Evolutionary conservation across 495 filamentous ascomycete species (phyloP), one percentile per base, ranked within the genome.

Genomic region (Penicillium psychrofluorescens): DNA sequence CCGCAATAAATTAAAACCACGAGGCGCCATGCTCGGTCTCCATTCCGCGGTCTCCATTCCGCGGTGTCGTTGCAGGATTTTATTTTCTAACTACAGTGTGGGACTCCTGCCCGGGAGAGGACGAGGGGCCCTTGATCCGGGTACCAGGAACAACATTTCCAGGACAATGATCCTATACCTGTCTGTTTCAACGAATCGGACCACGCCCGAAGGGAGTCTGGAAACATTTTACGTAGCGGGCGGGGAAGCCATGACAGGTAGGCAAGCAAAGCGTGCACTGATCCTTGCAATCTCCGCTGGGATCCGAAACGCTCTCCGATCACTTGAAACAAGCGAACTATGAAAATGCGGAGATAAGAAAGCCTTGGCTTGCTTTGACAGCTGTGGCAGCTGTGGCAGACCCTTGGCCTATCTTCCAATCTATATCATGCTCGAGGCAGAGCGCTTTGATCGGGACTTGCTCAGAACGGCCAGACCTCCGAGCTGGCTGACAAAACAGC

Each of bases 211-310:
- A 22, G 22, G 2, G 22, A 22, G 2, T 22, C 22, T 22, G 22
- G 15, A 16, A 4, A 22, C 4, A 22, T 22, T 22, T 22, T 22
- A 22, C 22, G 6, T 22, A 22, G 22, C 4, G 22, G 22, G 22
- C 22, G 22, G 3, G 22, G 41, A 36, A n/a, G 12, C 37, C 27
- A 37, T 34, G 31, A 38, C n/a, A 58, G 37, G 37, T 40, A 37
- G 43, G 35, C 14, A 46, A 41, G 40, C 31, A 22, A 50, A 16
- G 43, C 43, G 40, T 56, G 48, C 50, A 45, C 50, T 56, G 56
- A 57, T 57, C 51, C 51, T 34, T 56, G 48, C 40, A 56, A 56
- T 59, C 40, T 55, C 55, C 54, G 41, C 15, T 16, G 9, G 6
- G 22, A 29, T 14, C 27, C 43, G 22, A 22, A 22, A 22, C 22